Evolutionary conservation across 371 early-diverging fungal genomes (phyloP), one percentile per base, ranked within the genome.

Genomic region (Actinomucor elegans): DNA sequence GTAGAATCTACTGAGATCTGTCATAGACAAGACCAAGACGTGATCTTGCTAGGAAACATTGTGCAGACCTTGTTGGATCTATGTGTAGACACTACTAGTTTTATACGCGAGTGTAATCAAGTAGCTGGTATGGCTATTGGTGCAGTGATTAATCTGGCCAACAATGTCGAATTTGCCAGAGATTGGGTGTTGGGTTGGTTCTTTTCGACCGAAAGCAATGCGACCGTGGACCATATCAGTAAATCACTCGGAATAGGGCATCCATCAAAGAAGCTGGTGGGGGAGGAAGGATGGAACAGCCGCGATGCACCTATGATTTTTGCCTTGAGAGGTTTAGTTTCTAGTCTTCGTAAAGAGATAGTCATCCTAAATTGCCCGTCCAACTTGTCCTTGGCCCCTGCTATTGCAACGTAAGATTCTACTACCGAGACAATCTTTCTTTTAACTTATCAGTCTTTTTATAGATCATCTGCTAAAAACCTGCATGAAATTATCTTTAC

Each of bases 301-400:
- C 67, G 66, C 7, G 66, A 73, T 38, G 63, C 67, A 1, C 69
- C 73, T 12, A 78, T 84, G 76, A 42, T 84, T 4, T 75, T 73
- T 23, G 59, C 81, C 5, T 73, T 84, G 5, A 68, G 81, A 31
- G 84, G 84, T 26, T 35, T 81, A 31, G 67, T 81, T 11, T 80
- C 84, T 10, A 77, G 75, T 41, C 61, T 81, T 9, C 64, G 76
- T 15, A 70, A 73, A 35, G 73, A 79, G 6, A 72, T 80, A 0
- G 57, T 77, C 2, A 64, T 80, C 15, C 51, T 66, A 32, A 65
- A 56, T 8, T 60, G 71, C 28, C 61, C 70, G 18, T 9, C 45
- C 32, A 34, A 44, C 5, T n/a, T 55, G 4, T 5, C 36, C 36
- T 24, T 59, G 8, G 50, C 64, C 7, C 34, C 51, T 31, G 26